Evolutionary conservation across 164 flowering plant species (phyloP), one percentile per base, ranked within the genome.

Genomic region (Magnolia changhungtana): DNA sequence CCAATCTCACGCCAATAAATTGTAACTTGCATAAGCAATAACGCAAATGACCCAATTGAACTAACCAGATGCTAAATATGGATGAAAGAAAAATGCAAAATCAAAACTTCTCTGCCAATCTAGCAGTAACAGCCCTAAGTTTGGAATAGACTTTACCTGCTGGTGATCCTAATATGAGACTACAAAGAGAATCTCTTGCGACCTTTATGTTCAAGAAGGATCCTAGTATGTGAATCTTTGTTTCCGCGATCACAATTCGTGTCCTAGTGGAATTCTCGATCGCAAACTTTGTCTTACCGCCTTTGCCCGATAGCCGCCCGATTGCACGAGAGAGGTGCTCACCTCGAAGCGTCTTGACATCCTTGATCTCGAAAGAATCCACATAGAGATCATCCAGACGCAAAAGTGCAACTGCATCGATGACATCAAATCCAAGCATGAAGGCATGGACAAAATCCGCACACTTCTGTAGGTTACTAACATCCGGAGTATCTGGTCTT

Each of bases 111-210:
- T 82, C 85, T 27, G 81, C 82, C 50, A 82, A 37, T 76, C 85
- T 80, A 24, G 85, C 81, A 82, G 75, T 72, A 50, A 82, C 82
- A 13, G 82, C 80, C 77, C 85, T 69, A 37, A 83, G 82, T 75
- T 83, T 83, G 14, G 85, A 83, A 69, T 83, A 83, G 29, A 83
- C 85, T 74, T 83, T 83, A 75, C 83, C 85, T 2, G 85, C 85
- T 1, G 85, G 85, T 4, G 85, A 83, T 23, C 85, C 85, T 61
- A 83, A 65, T 63, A 83, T 83, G 7, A 83, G 82, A 51, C 85
- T 83, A 73, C 85, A 83, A 18, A 83, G 83, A 20, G 85, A 77
- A 75, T 79, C 83, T 63, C 85, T 73, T 6, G 85, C 85, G 64
- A 83, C 83, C 63, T 83, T 83, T 65, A 83, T 83, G 69, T 83